Conservation (phyloP, 495 filamentous ascomycete genomes). For the Daldinia loculata region DNA sequence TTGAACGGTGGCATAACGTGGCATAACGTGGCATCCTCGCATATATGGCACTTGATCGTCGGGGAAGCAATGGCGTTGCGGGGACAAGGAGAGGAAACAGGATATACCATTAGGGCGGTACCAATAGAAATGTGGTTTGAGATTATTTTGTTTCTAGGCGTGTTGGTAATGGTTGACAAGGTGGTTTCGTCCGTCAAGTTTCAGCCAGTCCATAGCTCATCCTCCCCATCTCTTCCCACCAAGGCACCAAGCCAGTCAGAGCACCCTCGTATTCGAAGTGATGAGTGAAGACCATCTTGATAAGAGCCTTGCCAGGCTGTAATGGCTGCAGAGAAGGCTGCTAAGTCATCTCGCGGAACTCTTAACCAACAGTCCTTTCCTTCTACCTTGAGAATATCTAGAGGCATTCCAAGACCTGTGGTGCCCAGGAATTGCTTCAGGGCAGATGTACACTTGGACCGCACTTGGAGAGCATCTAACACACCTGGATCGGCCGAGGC, state of each 20-base stretch:
- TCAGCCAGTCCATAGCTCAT: constrained; percentile 50
- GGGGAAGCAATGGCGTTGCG: constrained; percentile 44
- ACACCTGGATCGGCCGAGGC: constrained; percentile 17
- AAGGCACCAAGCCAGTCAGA: constrained; percentile 59
- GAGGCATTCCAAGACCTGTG: constrained; percentile 75
- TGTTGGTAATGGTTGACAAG: constrained; percentile 1
- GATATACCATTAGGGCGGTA: constrained; percentile 31
- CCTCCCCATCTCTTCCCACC: constrained; percentile 50
- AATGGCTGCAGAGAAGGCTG: constrained; percentile 65
- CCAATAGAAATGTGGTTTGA: constrained; percentile 22
- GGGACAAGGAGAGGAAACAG: constrained; percentile 30
- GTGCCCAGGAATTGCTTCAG: constrained; percentile 83
- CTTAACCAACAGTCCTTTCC: constrained; percentile 73
- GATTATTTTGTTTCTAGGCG: background rate
- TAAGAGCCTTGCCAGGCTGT: constrained; percentile 72
- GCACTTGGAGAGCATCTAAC: constrained; percentile 78
- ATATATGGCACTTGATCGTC: constrained; percentile 41
- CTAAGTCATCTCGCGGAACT: constrained; percentile 73
- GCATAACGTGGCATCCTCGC: constrained; percentile 41
- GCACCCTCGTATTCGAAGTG: constrained; percentile 51
- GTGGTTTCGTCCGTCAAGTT: background rate
- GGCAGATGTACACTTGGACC: constrained; percentile 75
- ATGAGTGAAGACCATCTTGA: constrained; percentile 48
- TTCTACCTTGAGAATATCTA: constrained; percentile 80
- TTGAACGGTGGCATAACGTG: constrained; percentile 38